These are phyloP conservation scores for Trifolium pratense DNA, from an alignment of 306 rosid genomes.

Conservation along the genomic window DNA sequence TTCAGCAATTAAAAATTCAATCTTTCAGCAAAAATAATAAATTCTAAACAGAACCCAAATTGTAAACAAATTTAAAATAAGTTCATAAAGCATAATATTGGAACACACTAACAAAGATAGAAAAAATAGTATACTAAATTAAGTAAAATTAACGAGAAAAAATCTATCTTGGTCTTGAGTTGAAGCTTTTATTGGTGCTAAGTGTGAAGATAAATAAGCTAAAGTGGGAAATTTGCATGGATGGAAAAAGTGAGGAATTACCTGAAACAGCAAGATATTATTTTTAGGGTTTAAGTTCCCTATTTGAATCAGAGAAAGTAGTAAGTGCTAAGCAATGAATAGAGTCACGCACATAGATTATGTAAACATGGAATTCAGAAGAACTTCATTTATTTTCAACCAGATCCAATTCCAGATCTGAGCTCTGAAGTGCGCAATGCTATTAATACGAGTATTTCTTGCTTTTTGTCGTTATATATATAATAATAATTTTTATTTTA, in stretches of 20 bases:
- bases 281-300: not conserved
- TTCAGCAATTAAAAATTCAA: conserved; percentile 30
- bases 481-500: no score
- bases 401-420: not conserved
- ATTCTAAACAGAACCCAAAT: conserved; percentile 12
- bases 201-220: not conserved
- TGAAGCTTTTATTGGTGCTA: no score
- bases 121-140: not conserved
- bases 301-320: not conserved
- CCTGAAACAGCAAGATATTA: conserved; percentile 15
- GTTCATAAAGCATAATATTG: conserved; percentile 24
- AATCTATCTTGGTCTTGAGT: not conserved
- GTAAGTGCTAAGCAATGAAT: not conserved
- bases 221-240: not conserved
- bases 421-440: not conserved
- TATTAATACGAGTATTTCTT: no score
- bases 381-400: not conserved
- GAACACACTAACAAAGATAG: conserved; percentile 24
- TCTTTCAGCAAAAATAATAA: not conserved
- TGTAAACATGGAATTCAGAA: not conserved
- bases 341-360: not conserved
- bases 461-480: no score
- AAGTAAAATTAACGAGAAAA: not conserved
- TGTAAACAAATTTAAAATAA: no score
- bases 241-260: not conserved